Evolutionary conservation across 768 basidiomycete species (phyloP).

Genomic region (Suillus spraguei): DNA sequence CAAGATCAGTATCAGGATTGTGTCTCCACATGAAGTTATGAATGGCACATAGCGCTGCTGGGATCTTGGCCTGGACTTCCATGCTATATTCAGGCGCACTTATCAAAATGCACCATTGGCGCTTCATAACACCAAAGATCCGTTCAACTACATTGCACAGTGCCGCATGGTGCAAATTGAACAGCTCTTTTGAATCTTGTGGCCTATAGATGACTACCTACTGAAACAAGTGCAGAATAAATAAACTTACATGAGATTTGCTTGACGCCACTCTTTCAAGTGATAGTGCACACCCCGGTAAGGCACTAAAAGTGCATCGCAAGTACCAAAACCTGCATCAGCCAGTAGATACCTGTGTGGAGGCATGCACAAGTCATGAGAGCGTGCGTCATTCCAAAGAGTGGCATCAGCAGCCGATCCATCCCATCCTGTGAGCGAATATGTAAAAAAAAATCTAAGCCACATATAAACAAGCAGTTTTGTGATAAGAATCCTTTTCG

Average conservation of each 20-base stretch:
- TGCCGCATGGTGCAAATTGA: not conserved
- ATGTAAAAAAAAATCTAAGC: slow-evolving; percentile 13
- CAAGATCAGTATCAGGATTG: too few species aligned
- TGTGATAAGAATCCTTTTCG: slow-evolving; percentile 15
- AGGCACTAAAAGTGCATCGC: slow-evolving; percentile 27
- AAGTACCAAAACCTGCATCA: slow-evolving; percentile 11
- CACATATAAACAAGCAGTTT: slow-evolving; percentile 17
- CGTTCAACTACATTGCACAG: slow-evolving; percentile 18
- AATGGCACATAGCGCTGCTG: slow-evolving; percentile 23
- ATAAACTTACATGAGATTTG: not conserved
- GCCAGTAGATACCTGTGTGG: slow-evolving; percentile 15
- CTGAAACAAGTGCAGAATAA: not conserved
- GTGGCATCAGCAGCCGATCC: slow-evolving; percentile 16
- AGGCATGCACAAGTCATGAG: slow-evolving; percentile 25
- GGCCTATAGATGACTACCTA: not conserved
- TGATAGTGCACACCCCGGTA: slow-evolving; percentile 33
- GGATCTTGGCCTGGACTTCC: slow-evolving; percentile 19
- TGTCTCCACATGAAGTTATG: slow-evolving; percentile 19
- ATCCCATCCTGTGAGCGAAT: slow-evolving; percentile 16
- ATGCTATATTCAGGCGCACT: slow-evolving; percentile 16
- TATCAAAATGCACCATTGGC: slow-evolving; percentile 13
- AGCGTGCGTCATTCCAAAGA: slow-evolving; percentile 12
- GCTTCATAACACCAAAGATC: slow-evolving; percentile 27
- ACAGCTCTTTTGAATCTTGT: slow-evolving; percentile 7
- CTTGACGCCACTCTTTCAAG: slow-evolving; percentile 20